phyloP scores from a whole-genome alignment of 2,329 filamentous ascomycete species.

The Orbilia quercus region DNA sequence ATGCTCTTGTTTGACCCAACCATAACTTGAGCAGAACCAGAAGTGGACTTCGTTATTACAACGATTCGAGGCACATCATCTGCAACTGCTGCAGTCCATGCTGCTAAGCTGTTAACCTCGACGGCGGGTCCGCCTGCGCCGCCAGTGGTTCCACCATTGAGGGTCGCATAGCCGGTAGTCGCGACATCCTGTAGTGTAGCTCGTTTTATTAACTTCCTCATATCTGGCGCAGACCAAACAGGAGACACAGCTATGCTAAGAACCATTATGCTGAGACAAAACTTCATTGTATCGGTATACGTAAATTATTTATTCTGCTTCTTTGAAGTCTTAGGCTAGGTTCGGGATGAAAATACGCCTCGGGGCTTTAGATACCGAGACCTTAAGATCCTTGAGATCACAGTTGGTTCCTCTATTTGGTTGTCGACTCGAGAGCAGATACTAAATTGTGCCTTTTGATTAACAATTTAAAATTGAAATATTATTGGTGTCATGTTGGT shows the following conservation, averaged over 20 bases:
- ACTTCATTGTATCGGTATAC: not conserved
- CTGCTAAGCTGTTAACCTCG: constrained; percentile 68
- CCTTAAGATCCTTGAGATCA: no score
- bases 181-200: constrained; percentile 57
- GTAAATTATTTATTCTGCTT: no score
- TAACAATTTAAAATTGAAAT: no score
- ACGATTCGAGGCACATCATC: constrained; percentile 66
- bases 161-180: constrained; percentile 65
- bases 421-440: no score
- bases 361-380: no score
- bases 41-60: constrained; percentile 66
- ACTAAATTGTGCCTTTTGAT: no score
- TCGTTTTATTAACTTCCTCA: constrained; percentile 11
- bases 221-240: not conserved
- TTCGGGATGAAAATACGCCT: no score
- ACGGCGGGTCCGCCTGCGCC: constrained; percentile 69
- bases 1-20: constrained; percentile 68
- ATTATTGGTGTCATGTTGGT: no score
- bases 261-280: not conserved
- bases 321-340: no score
- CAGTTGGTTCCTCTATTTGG: no score
- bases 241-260: not conserved
- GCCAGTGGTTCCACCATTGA: constrained; percentile 69
- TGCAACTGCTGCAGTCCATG: constrained; percentile 67
- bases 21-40: constrained; percentile 63